phyloP scores from a whole-genome alignment of 345 rosid genomes.

The Populus ilicifolia region DNA sequence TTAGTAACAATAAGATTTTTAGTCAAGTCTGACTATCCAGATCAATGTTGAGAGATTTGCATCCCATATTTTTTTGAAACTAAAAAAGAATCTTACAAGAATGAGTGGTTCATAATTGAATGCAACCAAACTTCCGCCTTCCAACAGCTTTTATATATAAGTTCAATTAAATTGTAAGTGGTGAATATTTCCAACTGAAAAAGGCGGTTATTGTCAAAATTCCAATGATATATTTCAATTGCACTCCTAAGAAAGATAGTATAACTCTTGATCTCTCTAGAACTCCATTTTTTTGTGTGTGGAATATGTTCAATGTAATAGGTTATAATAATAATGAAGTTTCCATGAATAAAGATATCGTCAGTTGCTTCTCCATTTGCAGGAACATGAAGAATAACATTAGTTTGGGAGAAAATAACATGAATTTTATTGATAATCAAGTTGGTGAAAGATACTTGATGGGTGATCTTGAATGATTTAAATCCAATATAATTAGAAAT shows the following conservation, averaged over 20 bases:
- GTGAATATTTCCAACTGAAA: not conserved
- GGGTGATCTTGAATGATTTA: not conserved
- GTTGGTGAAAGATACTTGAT: not conserved
- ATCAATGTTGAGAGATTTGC: not conserved
- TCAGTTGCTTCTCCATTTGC: not conserved
- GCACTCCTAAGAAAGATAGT: not conserved
- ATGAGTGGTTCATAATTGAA: not conserved
- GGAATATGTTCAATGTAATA: not conserved
- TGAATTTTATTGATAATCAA: not conserved
- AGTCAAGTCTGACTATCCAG: not conserved
- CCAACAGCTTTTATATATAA: not conserved
- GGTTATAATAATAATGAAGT: not conserved
- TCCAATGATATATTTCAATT: not conserved
- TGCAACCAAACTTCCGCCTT: not conserved
- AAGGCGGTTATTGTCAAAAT: not conserved
- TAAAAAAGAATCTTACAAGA: not conserved
- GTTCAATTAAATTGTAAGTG: not conserved
- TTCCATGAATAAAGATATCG: not conserved
- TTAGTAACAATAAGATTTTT: too few species aligned
- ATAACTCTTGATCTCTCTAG: not conserved
- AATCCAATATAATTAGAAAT: not conserved
- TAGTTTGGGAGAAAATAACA: too few species aligned
- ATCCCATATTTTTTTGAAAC: not conserved
- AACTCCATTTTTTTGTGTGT: not conserved
- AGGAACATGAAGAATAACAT: not conserved